Percentiles rank a stretch among this genome's conserved stretches.
Evolutionary conservation across 2,329 filamentous ascomycete species (phyloP).

Genomic region (Cordyceps cateniannulata): DNA sequence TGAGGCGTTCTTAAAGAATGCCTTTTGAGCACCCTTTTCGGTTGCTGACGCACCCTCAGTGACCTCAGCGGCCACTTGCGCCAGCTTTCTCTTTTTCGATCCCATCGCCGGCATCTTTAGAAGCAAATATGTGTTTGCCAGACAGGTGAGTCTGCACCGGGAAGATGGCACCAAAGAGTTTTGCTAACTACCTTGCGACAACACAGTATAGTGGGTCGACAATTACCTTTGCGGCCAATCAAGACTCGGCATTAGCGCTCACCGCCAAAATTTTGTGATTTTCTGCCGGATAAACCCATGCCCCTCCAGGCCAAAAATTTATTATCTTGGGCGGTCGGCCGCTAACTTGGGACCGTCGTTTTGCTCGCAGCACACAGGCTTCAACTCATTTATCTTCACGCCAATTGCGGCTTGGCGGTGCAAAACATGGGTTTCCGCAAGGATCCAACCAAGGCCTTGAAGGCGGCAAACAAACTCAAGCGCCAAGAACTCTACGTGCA

Average conservation of each 20-base stretch:
- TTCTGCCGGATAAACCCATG: conserved; percentile 24
- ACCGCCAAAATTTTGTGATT: conserved; percentile 34
- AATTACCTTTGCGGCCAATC: conserved; percentile 19
- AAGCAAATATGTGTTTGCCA: neutral
- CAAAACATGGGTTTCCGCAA: conserved; percentile 29
- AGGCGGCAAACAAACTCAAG: conserved; percentile 68
- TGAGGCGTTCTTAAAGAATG: conserved; percentile 67
- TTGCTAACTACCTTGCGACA: conserved; percentile 2
- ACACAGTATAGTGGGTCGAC: conserved; percentile 2
- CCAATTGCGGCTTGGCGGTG: neutral
- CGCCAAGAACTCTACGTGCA: conserved; percentile 73
- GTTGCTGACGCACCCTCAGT: conserved; percentile 28
- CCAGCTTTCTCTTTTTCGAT: conserved; percentile 52
- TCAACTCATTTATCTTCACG: neutral
- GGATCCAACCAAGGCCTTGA: conserved; percentile 32
- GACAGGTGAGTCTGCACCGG: neutral
- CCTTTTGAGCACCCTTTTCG: conserved; percentile 44
- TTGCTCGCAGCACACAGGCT: neutral
- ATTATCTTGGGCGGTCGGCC: conserved; percentile 4
- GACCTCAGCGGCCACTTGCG: conserved; percentile 43
- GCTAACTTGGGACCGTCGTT: conserved; percentile 3
- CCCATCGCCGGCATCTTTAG: conserved; percentile 41
- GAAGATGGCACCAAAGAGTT: conserved; percentile 7
- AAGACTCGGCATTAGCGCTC: conserved; percentile 16
- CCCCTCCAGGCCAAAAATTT: conserved; percentile 15